Evolutionary conservation across 1,139 yeast genomes (phyloP), one percentile per base, ranked within the genome.

Genomic region (Pneumocystis oryctolagi): DNA sequence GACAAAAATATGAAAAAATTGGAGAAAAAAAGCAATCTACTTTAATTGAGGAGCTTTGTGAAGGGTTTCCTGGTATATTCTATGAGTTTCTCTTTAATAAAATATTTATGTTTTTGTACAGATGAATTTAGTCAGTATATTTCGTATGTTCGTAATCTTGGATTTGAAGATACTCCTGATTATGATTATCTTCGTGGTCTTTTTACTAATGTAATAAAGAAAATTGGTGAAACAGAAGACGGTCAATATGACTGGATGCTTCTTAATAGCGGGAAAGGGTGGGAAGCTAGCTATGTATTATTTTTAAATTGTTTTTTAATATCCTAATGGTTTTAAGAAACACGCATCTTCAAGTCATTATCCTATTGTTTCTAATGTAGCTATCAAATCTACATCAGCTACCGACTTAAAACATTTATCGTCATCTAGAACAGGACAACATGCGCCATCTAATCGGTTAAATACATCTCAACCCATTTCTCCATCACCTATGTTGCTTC

Each of bases 211-310:
- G 87, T 87, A 2, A 78, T 90, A 69, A 82, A 81, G 68, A 83
- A 83, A 65, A 78, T 83, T 69, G 89, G 89, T 47, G 87, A 85
- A 71, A 75, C 77, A 62, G 87, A 87, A 70, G 96, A 89, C 73
- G 95, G 88, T 60, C 87, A 84, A 70, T 90, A 87, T 74, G 97
- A 90, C 75, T 90, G 97, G 97, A 84, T 87, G 85, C 87, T 84
- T 71, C 82, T 90, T 70, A 90, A 90, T 73, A 85, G 87, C 66
- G 96, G 96, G 65, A 83, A 84, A 73, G 97, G 97, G 40, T 90
- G 96, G 95, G 95, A 89, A 73, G 73, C 80, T 63, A 84, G 87
- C 69, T 87, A 87, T 47, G 55, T 47, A 47, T 47, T 20, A 47
- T 47, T 47, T 47, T 25, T 12, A 25, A 73, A 88, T 87, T 73